Evolutionary conservation across 2,329 filamentous ascomycete species (phyloP), one percentile per base, ranked within the genome.

Genomic region (Hirsutella minnesotensis): DNA sequence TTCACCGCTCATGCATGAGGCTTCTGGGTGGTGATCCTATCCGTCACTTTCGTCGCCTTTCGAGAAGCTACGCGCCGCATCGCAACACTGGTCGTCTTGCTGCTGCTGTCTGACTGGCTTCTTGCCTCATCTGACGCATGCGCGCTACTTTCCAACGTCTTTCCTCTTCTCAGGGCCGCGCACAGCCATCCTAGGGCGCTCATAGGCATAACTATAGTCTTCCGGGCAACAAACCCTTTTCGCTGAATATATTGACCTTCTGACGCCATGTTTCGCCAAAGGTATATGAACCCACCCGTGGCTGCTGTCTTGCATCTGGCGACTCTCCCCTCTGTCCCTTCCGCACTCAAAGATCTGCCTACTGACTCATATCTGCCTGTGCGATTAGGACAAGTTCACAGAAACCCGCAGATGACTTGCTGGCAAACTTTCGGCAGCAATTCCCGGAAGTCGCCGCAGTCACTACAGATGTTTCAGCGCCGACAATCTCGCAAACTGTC

Each of bases 321-420:
- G n/a, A n/a, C n/a, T n/a, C n/a, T 7, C 24, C 24, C 24, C 12
- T 27, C 24, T 7, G 7, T 27, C 24, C 24, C 24, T 27, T 27
- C 24, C 24, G 7, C 24, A 27, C n/a, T n/a, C n/a, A n/a, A n/a
- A n/a, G n/a, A n/a, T 15, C 31, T n/a, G 5, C 33, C 18, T 16
- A 9, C 16, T 35, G 33, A 35, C 33, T 35, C 4, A 18, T n/a
- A n/a, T n/a, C n/a, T n/a, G n/a, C n/a, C n/a, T n/a, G n/a, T n/a
- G n/a, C n/a, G n/a, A n/a, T n/a, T n/a, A 84, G 81, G 65, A 84
- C 77, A 56, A 86, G 77, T 61, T 79, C 83, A 44, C 84, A 86
- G 63, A 94, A 92, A 67, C 87, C 86, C 44, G 79, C 77, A 60
- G 83, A 88, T 58, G 85, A 88, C 55, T 74, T 94, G 56, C 79